phyloP scores from a whole-genome alignment of 108 stramenopile genomes.

The Conticribra weissflogii region DNA sequence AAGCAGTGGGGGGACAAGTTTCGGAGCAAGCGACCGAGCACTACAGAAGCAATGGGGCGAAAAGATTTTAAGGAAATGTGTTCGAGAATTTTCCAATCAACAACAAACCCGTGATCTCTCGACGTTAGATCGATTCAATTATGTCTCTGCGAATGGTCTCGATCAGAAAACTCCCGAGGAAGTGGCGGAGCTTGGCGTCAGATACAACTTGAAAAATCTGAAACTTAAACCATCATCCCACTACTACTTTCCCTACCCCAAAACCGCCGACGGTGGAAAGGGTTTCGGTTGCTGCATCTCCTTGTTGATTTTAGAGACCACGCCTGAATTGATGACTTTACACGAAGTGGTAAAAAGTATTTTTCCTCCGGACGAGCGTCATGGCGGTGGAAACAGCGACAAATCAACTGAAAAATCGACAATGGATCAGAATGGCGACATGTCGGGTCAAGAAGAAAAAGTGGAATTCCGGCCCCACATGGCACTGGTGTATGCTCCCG shows the following conservation, averaged over 20 bases:
- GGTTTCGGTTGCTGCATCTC: constrained; percentile 53
- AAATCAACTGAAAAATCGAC: neutral
- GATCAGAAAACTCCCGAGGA: neutral
- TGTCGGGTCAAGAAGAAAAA: constrained; percentile 1
- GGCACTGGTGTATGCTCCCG: constrained; percentile 51
- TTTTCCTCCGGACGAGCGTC: constrained; percentile 56
- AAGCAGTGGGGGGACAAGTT: neutral
- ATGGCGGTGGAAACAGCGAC: constrained; percentile 5
- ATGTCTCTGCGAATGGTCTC: neutral
- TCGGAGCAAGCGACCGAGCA: neutral
- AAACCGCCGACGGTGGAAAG: constrained; percentile 44
- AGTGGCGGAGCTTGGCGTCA: too few species aligned
- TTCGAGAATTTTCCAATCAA: constrained; percentile 14
- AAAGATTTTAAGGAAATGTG: constrained; percentile 28
- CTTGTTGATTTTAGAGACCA: constrained; percentile 32
- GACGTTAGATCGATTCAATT: too few species aligned
- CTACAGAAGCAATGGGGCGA: too few species aligned
- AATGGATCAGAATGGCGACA: neutral
- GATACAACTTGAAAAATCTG: neutral
- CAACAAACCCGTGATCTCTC: neutral
- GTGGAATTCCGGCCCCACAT: constrained; percentile 46
- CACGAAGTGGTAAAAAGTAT: constrained; percentile 26
- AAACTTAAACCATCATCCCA: constrained; percentile 28
- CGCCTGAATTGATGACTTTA: constrained; percentile 14
- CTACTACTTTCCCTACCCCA: constrained; percentile 57